Evolutionary conservation across 2,329 filamentous ascomycete genomes (phyloP).

Genomic region (Sclerotinia glacialis): DNA sequence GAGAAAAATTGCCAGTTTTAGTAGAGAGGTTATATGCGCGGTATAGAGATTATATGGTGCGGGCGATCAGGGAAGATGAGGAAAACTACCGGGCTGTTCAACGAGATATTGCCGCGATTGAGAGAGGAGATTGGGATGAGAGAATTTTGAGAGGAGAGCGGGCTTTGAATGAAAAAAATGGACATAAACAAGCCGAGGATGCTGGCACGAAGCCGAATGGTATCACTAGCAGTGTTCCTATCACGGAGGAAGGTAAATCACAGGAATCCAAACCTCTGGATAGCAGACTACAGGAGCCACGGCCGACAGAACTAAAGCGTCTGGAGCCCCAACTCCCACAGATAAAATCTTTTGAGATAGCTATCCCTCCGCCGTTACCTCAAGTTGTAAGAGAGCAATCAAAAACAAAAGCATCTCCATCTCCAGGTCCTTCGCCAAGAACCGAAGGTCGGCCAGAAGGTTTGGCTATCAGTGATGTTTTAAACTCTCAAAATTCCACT

Average conservation of each 20-base stretch:
- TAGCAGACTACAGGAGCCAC: constrained; percentile 15
- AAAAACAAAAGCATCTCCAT: constrained; percentile 22
- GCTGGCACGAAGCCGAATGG: constrained; percentile 3
- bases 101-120: constrained; percentile 66
- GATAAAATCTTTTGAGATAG: constrained; percentile 18
- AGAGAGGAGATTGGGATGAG: constrained; percentile 57
- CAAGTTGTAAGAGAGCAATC: constrained; percentile 19
- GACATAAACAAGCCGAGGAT: not conserved
- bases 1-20: constrained; percentile 68
- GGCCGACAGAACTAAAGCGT: constrained; percentile 21
- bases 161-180: constrained; percentile 13
- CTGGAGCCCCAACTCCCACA: constrained; percentile 21
- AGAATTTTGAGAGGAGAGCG: constrained; percentile 32
- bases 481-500: constrained; percentile 31
- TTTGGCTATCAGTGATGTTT: constrained; percentile 33
- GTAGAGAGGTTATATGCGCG: constrained; percentile 71
- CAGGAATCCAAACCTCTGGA: constrained; percentile 24
- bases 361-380: constrained; percentile 16
- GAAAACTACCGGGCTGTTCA: constrained; percentile 60
- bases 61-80: constrained; percentile 73
- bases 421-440: constrained; percentile 27
- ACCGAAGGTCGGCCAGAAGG: constrained; percentile 31
- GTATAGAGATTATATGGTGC: constrained; percentile 69
- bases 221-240: constrained; percentile 4
- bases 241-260: constrained; percentile 7